These are phyloP conservation scores for Coniosporium uncinatum DNA, from an alignment of 2,329 filamentous ascomycete genomes.

Conservation along the genomic window DNA sequence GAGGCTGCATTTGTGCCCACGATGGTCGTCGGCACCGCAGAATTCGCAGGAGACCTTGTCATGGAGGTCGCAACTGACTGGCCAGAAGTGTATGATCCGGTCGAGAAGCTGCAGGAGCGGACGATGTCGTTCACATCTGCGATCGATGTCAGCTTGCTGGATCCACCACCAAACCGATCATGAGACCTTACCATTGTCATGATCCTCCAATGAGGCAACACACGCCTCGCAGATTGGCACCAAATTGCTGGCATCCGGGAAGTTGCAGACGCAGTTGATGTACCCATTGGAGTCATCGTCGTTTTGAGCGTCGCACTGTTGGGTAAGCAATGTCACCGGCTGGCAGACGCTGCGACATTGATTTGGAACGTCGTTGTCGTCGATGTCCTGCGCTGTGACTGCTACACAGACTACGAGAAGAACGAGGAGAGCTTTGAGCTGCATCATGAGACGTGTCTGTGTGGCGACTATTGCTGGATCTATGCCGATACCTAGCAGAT, in stretches of 20 bases:
- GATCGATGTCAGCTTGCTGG: not conserved
- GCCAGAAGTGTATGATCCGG: slow-evolving; percentile 16
- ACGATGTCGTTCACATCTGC: slow-evolving; percentile 20
- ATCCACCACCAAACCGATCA: not conserved
- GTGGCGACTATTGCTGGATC: too few relatives aligned
- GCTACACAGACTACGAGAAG: too few relatives aligned
- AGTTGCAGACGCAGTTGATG: too few relatives aligned
- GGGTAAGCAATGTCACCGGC: slow-evolving; percentile 14
- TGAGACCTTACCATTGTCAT: slow-evolving; percentile 14
- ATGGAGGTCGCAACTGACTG: too few relatives aligned
- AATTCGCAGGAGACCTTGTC: too few relatives aligned
- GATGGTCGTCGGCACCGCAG: too few relatives aligned
- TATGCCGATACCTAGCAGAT: too few relatives aligned
- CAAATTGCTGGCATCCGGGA: too few relatives aligned
- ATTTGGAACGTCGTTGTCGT: slow-evolving; percentile 19
- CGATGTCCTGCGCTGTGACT: slow-evolving; percentile 18
- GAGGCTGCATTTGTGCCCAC: too few relatives aligned
- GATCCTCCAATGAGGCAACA: slow-evolving; percentile 16
- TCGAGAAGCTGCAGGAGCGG: slow-evolving; percentile 19
- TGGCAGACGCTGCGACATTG: slow-evolving; percentile 20
- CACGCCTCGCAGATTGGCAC: too few relatives aligned
- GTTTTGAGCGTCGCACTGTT: slow-evolving; percentile 16
- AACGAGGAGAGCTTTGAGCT: too few relatives aligned
- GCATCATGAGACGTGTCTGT: too few relatives aligned
- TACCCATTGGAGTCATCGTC: slow-evolving; percentile 15